A percentile compares a stretch with the other conserved stretches of the same genome.
Evolutionary conservation across 2,329 filamentous ascomycete genomes (phyloP).

Genomic region (Arthrinium phaeospermum): DNA sequence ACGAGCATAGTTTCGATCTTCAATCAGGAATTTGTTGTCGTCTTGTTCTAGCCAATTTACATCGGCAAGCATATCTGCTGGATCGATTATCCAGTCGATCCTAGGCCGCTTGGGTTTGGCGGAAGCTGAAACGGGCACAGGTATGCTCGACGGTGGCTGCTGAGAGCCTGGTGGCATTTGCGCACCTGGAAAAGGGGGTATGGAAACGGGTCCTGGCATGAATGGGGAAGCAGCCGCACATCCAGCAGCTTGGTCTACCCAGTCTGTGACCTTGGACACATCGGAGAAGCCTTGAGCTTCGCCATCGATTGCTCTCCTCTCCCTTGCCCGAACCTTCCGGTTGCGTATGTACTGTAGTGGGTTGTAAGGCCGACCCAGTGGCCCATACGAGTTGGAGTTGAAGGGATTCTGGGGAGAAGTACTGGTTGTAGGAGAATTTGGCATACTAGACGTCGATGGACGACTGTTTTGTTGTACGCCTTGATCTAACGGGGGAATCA

Average conservation of each 20-base stretch:
- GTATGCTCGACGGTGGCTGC: constrained; percentile 41
- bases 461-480: constrained; percentile 40
- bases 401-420: constrained; percentile 36
- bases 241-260: constrained; percentile 74
- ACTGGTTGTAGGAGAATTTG: constrained; percentile 44
- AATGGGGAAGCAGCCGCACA: constrained; percentile 47
- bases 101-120: constrained; percentile 73
- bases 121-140: constrained; percentile 47
- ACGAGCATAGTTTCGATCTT: constrained; percentile 77
- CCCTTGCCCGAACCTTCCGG: constrained; percentile 80
- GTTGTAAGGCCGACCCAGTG: constrained; percentile 78
- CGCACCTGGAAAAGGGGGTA: constrained; percentile 55
- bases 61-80: constrained; percentile 88
- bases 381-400: constrained; percentile 37
- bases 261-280: constrained; percentile 71
- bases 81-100: constrained; percentile 83
- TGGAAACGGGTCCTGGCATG: constrained; percentile 39
- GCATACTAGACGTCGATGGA: constrained; percentile 47
- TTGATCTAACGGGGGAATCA: constrained; percentile 74
- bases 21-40: constrained; percentile 79
- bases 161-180: constrained; percentile 42
- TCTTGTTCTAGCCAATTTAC: constrained; percentile 87
- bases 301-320: constrained; percentile 76
- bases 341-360: constrained; percentile 93
- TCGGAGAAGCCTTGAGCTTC: constrained; percentile 80